phyloP scores from a whole-genome alignment of 2,329 filamentous ascomycete genomes.

The Calcarisporium arbuscula region DNA sequence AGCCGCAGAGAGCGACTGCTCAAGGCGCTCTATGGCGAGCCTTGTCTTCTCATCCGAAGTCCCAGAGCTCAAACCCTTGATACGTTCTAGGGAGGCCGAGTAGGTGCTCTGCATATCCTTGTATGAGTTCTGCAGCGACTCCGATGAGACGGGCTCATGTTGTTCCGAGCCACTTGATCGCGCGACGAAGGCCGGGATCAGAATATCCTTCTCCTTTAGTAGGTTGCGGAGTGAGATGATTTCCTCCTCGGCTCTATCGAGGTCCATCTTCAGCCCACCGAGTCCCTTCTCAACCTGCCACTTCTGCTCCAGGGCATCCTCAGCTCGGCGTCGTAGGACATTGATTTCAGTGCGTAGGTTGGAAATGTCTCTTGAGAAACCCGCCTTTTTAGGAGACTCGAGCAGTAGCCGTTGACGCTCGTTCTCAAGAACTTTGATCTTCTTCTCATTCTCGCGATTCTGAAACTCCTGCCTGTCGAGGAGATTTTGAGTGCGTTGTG shows the following conservation, averaged over 20 bases:
- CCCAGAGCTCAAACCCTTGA: constrained; percentile 48
- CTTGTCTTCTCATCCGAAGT: constrained; percentile 51
- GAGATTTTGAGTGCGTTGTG: constrained; percentile 81
- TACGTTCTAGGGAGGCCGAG: constrained; percentile 56
- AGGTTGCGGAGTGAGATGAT: constrained; percentile 75
- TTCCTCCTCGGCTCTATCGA: constrained; percentile 92
- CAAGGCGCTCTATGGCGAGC: constrained; percentile 57
- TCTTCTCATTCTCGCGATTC: constrained; percentile 76
- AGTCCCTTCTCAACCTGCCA: constrained; percentile 93
- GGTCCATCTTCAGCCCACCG: constrained; percentile 85
- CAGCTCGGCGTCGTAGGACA: constrained; percentile 74
- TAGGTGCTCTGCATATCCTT: constrained; percentile 69
- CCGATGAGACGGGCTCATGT: constrained; percentile 52
- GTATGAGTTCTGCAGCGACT: constrained; percentile 68
- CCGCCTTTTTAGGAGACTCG: constrained; percentile 63
- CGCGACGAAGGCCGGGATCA: constrained; percentile 56
- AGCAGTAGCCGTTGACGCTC: constrained; percentile 71
- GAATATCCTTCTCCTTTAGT: constrained; percentile 76
- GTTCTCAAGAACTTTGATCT: constrained; percentile 65
- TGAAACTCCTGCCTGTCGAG: constrained; percentile 82
- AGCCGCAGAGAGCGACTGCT: constrained; percentile 61
- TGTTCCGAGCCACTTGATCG: constrained; percentile 32
- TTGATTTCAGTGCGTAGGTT: constrained; percentile 79
- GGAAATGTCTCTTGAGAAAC: constrained; percentile 78
- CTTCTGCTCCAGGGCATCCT: constrained; percentile 92